phyloP scores from a whole-genome alignment of 2,329 filamentous ascomycete genomes.

The Sporothrix brasiliensis region DNA sequence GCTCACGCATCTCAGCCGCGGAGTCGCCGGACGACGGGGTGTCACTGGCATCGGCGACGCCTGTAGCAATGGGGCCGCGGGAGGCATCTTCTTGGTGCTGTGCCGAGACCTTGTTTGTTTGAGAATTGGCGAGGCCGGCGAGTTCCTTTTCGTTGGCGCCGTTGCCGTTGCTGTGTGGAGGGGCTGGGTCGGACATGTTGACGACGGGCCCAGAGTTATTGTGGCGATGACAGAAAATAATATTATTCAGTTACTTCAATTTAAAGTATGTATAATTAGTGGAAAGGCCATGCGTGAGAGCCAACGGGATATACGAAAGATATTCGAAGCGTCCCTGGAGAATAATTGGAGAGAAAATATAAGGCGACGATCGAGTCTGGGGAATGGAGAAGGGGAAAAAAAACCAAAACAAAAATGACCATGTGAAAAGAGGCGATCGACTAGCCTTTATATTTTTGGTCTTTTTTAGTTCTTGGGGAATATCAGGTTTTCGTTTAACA shows the following conservation, averaged over 20 bases:
- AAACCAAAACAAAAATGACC: not conserved
- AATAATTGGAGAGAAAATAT: not conserved
- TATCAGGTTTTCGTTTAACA: constrained; percentile 13
- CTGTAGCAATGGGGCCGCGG: not conserved
- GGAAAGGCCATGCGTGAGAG: constrained; percentile 18
- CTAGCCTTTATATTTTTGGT: constrained; percentile 18
- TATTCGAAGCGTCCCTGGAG: not conserved
- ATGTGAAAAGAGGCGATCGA: constrained; percentile 3
- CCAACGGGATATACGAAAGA: not conserved
- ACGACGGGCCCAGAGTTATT: not conserved
- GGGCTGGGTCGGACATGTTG: constrained; percentile 22
- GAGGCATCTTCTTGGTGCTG: constrained; percentile 16
- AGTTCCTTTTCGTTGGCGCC: constrained; percentile 17
- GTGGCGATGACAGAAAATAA: not conserved
- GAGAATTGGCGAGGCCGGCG: not conserved
- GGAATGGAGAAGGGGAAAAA: not conserved
- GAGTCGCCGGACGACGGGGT: constrained; percentile 9
- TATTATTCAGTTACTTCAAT: not conserved
- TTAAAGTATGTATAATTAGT: not conserved
- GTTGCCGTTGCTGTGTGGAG: not conserved
- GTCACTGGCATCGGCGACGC: not conserved
- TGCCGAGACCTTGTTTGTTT: constrained; percentile 10
- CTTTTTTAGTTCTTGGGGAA: not conserved
- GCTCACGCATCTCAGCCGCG: not conserved
- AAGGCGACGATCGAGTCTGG: constrained; percentile 23